A percentile compares a stretch with the other conserved stretches of the same genome.
Evolutionary conservation across 1,284 basidiomycete genomes (phyloP).

Genomic region (Ceratobasidium sp.): DNA sequence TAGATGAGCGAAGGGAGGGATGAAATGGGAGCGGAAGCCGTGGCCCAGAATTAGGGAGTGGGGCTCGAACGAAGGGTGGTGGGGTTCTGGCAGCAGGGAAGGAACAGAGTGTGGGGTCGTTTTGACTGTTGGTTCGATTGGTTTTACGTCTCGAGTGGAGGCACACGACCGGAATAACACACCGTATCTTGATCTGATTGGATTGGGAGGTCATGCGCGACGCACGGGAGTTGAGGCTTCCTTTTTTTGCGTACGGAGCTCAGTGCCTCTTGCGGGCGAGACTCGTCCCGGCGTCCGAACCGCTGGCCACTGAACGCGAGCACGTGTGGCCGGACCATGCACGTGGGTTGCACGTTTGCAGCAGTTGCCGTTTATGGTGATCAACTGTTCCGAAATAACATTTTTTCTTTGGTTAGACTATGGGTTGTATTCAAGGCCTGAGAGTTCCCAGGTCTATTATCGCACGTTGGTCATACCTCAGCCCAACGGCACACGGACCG

Average conservation of each 20-base stretch:
- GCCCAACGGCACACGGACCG: no score
- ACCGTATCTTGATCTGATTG: constrained; percentile 17
- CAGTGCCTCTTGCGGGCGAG: not conserved
- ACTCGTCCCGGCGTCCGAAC: not conserved
- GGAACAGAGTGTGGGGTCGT: constrained; percentile 23
- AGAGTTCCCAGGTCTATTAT: constrained; percentile 11
- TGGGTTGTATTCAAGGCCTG: not conserved
- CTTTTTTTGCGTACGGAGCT: no score
- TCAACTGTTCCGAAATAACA: constrained; percentile 5
- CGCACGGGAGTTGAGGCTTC: constrained; percentile 3
- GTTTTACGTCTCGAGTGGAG: constrained; percentile 39
- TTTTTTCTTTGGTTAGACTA: constrained; percentile 11
- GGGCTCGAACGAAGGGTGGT: not conserved
- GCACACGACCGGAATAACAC: constrained; percentile 43
- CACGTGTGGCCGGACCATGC: constrained; percentile 10
- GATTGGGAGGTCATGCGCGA: constrained; percentile 13
- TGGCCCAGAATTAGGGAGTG: not conserved
- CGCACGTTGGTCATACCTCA: constrained; percentile 10
- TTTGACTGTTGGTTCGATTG: not conserved
- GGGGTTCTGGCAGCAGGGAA: not conserved
- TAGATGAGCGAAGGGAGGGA: no score
- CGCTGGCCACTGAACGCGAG: not conserved
- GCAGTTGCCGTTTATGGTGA: not conserved
- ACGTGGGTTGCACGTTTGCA: constrained; percentile 31
- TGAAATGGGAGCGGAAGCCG: no score